These are phyloP conservation scores for Arachnomyces sp. DNA, from an alignment of 2,329 filamentous ascomycete genomes.

Conservation along the genomic window DNA sequence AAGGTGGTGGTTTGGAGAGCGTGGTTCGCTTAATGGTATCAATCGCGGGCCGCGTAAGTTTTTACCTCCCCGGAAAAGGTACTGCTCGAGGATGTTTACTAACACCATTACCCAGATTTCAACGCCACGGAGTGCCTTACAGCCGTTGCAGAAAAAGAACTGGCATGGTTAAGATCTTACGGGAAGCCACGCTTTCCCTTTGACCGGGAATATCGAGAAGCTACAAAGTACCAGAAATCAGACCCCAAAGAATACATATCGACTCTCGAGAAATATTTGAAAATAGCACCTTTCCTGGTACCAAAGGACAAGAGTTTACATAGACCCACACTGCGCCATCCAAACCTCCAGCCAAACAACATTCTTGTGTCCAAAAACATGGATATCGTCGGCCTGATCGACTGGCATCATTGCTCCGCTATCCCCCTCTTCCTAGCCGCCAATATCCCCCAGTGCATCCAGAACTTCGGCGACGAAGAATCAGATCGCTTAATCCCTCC, in stretches of 20 bases:
- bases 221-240: conserved; percentile 8
- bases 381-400: conserved; percentile 30
- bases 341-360: conserved; percentile 23
- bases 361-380: conserved; percentile 22
- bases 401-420: conserved; percentile 33
- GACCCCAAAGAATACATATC: conserved; percentile 13
- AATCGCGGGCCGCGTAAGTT: conserved; percentile 1
- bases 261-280: conserved; percentile 12
- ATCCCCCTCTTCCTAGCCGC: conserved; percentile 30
- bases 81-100: background rate
- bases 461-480: conserved; percentile 28
- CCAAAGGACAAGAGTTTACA: conserved; percentile 4
- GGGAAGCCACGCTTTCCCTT: conserved; percentile 13
- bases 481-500: conserved; percentile 13
- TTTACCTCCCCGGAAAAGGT: no score
- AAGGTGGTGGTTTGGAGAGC: background rate
- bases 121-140: background rate
- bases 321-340: conserved; percentile 17
- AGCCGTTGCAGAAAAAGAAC: background rate
- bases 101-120: background rate
- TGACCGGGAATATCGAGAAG: conserved; percentile 14
- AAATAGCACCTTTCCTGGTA: conserved; percentile 9
- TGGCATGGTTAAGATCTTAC: conserved; percentile 5
- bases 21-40: background rate
- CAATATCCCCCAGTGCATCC: conserved; percentile 31